phyloP scores from a whole-genome alignment of 306 rosid genomes.

The Vicia sativa region DNA sequence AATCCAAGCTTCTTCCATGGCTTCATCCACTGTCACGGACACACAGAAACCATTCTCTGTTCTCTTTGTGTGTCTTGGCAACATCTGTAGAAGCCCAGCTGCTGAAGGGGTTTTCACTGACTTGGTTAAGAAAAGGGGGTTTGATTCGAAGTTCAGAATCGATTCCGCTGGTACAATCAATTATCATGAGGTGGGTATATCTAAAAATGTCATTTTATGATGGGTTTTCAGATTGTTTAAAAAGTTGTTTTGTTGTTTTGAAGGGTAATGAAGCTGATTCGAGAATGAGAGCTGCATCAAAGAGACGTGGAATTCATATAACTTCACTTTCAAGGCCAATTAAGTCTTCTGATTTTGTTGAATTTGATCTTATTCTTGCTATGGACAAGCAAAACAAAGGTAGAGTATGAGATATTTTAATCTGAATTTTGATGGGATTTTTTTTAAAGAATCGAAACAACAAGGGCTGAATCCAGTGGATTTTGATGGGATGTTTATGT shows the following conservation, averaged over 20 bases:
- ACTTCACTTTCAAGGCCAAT: no score
- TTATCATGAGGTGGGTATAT: constrained; percentile 71
- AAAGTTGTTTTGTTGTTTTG: not conserved
- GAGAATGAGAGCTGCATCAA: constrained; percentile 90
- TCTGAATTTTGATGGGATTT: constrained; percentile 1
- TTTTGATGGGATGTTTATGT: constrained; percentile 1
- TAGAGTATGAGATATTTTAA: constrained; percentile 29
- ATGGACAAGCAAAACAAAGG: constrained; percentile 91
- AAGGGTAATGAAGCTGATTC: constrained; percentile 91
- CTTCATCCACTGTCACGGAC: no score
- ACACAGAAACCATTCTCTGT: no score
- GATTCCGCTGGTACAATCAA: constrained; percentile 88
- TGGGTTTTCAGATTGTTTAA: not conserved
- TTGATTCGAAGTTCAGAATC: constrained; percentile 60
- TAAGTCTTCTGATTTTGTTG: no score
- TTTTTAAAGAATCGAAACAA: no score
- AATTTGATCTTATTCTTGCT: no score
- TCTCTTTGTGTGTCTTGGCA: no score
- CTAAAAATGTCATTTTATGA: not conserved
- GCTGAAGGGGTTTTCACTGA: no score
- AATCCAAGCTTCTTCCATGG: no score
- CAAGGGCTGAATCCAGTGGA: not conserved
- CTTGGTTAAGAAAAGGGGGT: no score
- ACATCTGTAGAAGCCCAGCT: no score
- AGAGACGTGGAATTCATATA: constrained; percentile 86